A percentile compares a stretch with the other conserved stretches of the same genome.
These are phyloP conservation scores for Ustilago shanxiensis DNA, from an alignment of 1,284 basidiomycete genomes.

Conservation along the genomic window DNA sequence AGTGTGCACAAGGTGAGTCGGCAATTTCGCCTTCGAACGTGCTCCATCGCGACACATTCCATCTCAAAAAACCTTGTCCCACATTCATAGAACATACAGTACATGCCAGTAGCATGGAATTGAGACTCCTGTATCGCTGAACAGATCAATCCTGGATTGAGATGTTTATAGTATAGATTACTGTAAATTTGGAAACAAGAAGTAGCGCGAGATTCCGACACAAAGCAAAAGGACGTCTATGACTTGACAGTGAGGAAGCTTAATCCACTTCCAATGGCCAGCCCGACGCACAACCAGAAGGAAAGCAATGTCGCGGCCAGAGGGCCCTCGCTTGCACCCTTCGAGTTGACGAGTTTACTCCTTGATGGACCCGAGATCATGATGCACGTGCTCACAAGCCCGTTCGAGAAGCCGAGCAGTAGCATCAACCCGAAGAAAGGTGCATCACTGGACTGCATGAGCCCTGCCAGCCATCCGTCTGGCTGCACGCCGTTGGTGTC, in stretches of 20 bases:
- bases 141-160: neutral
- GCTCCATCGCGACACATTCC: neutral
- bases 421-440: constrained; percentile 59
- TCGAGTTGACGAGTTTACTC: constrained; percentile 41
- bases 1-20: neutral
- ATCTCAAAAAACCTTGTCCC: no score
- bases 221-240: neutral
- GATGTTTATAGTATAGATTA: neutral
- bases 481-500: neutral
- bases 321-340: constrained; percentile 39
- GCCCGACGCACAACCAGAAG: constrained; percentile 63
- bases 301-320: constrained; percentile 58
- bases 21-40: constrained; percentile 1
- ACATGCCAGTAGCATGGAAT: no score
- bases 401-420: constrained; percentile 60
- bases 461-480: constrained; percentile 19
- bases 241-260: constrained; percentile 56
- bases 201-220: neutral
- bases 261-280: constrained; percentile 55
- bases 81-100: no score
- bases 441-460: constrained; percentile 50
- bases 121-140: neutral
- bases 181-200: neutral
- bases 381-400: constrained; percentile 57
- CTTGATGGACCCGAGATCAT: constrained; percentile 56